phyloP scores from a whole-genome alignment of 495 filamentous ascomycete genomes.

The Penicillium salamii region DNA sequence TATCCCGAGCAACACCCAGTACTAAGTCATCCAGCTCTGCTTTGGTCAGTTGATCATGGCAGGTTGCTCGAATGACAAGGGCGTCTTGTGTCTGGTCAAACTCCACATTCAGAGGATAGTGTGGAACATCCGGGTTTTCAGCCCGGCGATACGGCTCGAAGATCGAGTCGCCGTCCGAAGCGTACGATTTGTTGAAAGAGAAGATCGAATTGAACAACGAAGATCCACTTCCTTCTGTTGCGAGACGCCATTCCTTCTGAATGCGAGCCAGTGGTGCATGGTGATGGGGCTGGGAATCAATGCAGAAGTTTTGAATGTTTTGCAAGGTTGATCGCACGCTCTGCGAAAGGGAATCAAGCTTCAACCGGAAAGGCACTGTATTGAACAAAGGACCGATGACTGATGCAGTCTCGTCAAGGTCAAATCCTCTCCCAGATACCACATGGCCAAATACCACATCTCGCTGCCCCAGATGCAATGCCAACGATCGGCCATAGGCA shows the following conservation, averaged over 20 bases:
- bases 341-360: conserved; percentile 15
- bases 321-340: neutral
- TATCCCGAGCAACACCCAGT: too few species aligned
- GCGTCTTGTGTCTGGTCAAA: conserved; percentile 45
- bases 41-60: neutral
- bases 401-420: conserved; percentile 7
- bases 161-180: too few species aligned
- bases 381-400: conserved; percentile 77
- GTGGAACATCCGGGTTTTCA: conserved; percentile 16
- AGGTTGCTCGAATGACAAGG: conserved; percentile 4
- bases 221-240: conserved; percentile 39
- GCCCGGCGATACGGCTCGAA: conserved; percentile 49
- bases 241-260: conserved; percentile 21
- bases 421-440: conserved; percentile 5
- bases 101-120: conserved; percentile 69
- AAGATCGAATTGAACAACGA: conserved; percentile 35
- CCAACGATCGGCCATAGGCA: conserved; percentile 19
- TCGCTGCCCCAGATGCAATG: conserved; percentile 9
- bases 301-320: conserved; percentile 15
- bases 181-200: too few species aligned
- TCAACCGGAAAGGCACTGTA: conserved; percentile 62
- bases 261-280: conserved; percentile 22
- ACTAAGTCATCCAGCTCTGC: too few species aligned
- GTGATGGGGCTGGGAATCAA: conserved; percentile 21
- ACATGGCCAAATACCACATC: conserved; percentile 29